Percentiles rank a stretch among this genome's conserved stretches.
Conservation (phyloP, 441 rosid genomes). For the Erodium chrysanthum region DNA sequence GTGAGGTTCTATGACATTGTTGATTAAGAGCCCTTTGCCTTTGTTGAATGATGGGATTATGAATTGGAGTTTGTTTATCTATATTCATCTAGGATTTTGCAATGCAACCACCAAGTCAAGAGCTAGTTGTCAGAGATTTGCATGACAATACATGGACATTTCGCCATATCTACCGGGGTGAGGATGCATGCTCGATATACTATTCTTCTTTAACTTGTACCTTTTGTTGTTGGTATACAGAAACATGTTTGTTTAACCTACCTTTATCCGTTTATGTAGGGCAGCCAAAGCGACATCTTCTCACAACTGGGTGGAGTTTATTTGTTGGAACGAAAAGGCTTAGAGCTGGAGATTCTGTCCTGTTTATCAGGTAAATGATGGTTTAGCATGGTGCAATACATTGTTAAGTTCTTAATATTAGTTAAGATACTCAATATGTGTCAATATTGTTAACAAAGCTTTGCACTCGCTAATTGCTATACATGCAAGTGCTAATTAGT, state of each 20-base stretch:
- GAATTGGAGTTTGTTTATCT: not conserved
- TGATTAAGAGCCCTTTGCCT: not conserved
- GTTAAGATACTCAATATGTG: not conserved
- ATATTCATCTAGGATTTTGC: conserved; percentile 58
- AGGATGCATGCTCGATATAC: not conserved
- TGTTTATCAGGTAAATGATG: conserved; percentile 60
- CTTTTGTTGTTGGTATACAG: not conserved
- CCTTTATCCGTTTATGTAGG: conserved; percentile 31
- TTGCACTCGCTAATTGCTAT: not conserved
- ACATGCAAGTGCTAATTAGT: not conserved
- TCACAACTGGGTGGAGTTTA: conserved; percentile 93
- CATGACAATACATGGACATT: conserved; percentile 80
- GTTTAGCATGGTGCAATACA: not conserved
- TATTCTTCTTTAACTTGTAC: not conserved
- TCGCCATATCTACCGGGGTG: conserved; percentile 90
- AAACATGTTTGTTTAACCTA: not conserved
- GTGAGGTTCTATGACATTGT: conserved; percentile 31
- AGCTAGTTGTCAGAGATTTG: conserved; percentile 80
- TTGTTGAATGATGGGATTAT: not conserved
- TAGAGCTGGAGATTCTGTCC: conserved; percentile 85
- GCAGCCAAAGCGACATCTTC: conserved; percentile 91
- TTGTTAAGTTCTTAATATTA: not conserved
- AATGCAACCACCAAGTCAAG: conserved; percentile 89
- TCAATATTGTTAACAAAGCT: not conserved
- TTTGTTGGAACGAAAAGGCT: conserved; percentile 89